These are phyloP conservation scores for Penicillium sp. DNA, from an alignment of 2,329 filamentous ascomycete species.

Conservation along the genomic window DNA sequence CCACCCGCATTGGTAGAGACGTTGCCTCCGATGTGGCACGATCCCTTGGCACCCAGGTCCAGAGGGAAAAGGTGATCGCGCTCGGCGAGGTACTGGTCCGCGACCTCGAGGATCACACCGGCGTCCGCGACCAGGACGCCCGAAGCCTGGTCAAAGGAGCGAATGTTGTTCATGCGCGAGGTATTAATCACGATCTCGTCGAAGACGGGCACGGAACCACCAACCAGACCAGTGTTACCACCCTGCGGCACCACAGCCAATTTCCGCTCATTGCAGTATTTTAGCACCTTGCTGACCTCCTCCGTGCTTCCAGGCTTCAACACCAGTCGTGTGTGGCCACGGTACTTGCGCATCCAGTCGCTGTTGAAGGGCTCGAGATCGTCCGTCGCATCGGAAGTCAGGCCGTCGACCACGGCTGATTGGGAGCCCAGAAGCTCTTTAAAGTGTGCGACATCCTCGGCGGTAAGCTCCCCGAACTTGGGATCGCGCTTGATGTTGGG, in stretches of 20 bases:
- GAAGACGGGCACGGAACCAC: slow-evolving; percentile 93
- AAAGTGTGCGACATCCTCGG: slow-evolving; percentile 81
- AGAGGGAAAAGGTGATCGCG: slow-evolving; percentile 88
- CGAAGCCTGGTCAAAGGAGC: slow-evolving; percentile 88
- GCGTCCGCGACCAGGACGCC: slow-evolving; percentile 88
- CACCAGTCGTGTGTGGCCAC: slow-evolving; percentile 82
- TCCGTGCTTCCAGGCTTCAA: slow-evolving; percentile 80
- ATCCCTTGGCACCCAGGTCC: slow-evolving; percentile 96
- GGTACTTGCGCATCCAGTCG: slow-evolving; percentile 99
- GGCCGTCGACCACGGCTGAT: slow-evolving; percentile 79
- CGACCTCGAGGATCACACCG: slow-evolving; percentile 84
- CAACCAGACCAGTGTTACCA: slow-evolving; percentile 93
- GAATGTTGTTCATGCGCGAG: slow-evolving; percentile 84
- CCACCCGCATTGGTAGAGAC: slow-evolving; percentile 95
- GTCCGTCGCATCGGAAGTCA: slow-evolving; percentile 69
- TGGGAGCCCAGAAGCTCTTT: slow-evolving; percentile 73
- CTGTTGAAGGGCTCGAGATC: slow-evolving; percentile 91
- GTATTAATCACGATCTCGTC: slow-evolving; percentile 96
- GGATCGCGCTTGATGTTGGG: slow-evolving; percentile 77
- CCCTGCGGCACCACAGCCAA: slow-evolving; percentile 95
- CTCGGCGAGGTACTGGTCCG: slow-evolving; percentile 81
- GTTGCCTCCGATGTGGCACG: slow-evolving; percentile 94
- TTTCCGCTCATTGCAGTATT: slow-evolving; percentile 91
- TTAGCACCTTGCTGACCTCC: slow-evolving; percentile 84
- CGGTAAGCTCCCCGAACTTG: slow-evolving; percentile 67